Evolutionary conservation across 768 basidiomycete genomes (phyloP).

Genomic region (Mycena sanguinolenta): DNA sequence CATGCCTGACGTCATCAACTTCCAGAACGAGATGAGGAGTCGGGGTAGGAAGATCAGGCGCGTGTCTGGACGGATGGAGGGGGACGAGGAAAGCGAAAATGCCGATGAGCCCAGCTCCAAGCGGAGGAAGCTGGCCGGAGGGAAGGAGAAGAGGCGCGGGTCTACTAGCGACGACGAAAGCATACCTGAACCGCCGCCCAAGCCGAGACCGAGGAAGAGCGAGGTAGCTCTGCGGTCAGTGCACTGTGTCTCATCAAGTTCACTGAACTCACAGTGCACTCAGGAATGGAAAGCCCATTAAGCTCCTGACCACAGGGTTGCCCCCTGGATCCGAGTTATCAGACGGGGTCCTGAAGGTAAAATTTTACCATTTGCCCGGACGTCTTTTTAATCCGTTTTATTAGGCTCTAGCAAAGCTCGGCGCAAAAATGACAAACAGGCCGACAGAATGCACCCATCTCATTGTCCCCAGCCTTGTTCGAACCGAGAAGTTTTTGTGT

Average conservation of each 20-base stretch:
- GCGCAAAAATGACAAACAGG: slow-evolving; percentile 72
- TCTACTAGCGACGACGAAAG: slow-evolving; percentile 38
- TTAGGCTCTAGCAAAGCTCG: slow-evolving; percentile 74
- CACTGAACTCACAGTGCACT: background rate
- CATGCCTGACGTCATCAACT: slow-evolving; percentile 84
- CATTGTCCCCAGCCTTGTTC: slow-evolving; percentile 72
- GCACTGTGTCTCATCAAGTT: background rate
- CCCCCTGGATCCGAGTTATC: slow-evolving; percentile 49
- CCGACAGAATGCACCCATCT: slow-evolving; percentile 85
- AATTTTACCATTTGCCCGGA: background rate
- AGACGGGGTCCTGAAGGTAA: slow-evolving; percentile 73
- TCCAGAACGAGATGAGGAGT: slow-evolving; percentile 73
- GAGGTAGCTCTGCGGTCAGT: slow-evolving; percentile 17
- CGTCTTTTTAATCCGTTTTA: slow-evolving; percentile 3
- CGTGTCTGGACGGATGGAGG: slow-evolving; percentile 48
- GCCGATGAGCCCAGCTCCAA: slow-evolving; percentile 35
- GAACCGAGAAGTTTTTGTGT: slow-evolving; percentile 91
- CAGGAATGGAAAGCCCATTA: slow-evolving; percentile 48
- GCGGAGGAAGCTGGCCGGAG: slow-evolving; percentile 22
- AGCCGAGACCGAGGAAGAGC: slow-evolving; percentile 29
- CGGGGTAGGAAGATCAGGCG: slow-evolving; percentile 49
- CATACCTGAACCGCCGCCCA: slow-evolving; percentile 21
- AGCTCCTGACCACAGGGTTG: slow-evolving; percentile 79
- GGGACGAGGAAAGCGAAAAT: slow-evolving; percentile 35
- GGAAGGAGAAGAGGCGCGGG: slow-evolving; percentile 33